A percentile compares a stretch with the other conserved stretches of the same genome.
These are phyloP conservation scores for Venturia asperata DNA, from an alignment of 2,329 filamentous ascomycete species.

Conservation along the genomic window DNA sequence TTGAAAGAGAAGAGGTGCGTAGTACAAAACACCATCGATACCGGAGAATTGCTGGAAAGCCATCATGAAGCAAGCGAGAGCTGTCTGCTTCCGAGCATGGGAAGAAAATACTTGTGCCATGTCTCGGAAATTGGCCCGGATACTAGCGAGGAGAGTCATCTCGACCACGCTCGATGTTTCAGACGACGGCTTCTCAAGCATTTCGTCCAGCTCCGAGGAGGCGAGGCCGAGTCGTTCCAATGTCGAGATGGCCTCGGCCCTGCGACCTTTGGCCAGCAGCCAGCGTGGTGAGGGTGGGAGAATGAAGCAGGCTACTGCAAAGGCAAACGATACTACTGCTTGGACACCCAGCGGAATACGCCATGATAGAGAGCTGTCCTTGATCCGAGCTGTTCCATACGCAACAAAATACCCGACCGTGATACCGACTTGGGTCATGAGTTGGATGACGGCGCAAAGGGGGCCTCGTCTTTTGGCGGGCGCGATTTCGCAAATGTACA, in stretches of 20 bases:
- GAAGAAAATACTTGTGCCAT: slow-evolving; percentile 11
- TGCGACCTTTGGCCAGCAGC: slow-evolving; percentile 43
- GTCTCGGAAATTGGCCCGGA: slow-evolving; percentile 14
- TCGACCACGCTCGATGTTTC: not conserved
- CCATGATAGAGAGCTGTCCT: slow-evolving; percentile 47
- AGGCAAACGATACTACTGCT: slow-evolving; percentile 35
- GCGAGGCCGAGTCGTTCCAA: slow-evolving; percentile 24
- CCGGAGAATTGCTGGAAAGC: slow-evolving; percentile 54
- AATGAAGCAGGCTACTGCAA: slow-evolving; percentile 35
- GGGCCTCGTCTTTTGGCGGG: slow-evolving; percentile 45
- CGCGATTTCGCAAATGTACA: slow-evolving; percentile 57
- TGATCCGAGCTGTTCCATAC: slow-evolving; percentile 47
- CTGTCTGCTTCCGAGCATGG: slow-evolving; percentile 11
- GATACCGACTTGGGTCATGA: slow-evolving; percentile 46
- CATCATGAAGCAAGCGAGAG: slow-evolving; percentile 50
- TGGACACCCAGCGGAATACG: slow-evolving; percentile 49
- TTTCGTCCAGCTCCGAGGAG: slow-evolving; percentile 41
- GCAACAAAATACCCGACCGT: slow-evolving; percentile 53
- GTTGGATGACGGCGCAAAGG: slow-evolving; percentile 47
- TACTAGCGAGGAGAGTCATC: slow-evolving; percentile 3
- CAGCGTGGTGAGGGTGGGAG: slow-evolving; percentile 52
- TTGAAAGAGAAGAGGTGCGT: slow-evolving; percentile 51
- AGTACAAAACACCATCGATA: slow-evolving; percentile 51
- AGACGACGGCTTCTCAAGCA: slow-evolving; percentile 13
- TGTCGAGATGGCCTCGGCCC: slow-evolving; percentile 38